Conservation (phyloP, 441 rosid species). For the Adansonia gregorii region DNA sequence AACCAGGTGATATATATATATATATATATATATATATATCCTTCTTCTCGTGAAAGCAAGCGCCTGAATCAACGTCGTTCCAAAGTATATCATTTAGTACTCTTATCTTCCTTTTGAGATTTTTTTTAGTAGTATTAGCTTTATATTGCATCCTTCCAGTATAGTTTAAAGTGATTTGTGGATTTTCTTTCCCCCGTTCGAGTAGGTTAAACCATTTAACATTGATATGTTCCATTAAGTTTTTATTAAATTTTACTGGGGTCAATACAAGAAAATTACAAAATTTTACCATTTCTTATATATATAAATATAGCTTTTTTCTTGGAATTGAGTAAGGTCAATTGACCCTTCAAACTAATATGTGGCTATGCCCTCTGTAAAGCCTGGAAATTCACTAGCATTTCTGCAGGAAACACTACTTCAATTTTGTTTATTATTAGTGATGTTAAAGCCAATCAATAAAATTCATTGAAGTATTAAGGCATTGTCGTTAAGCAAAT, state of each 20-base stretch:
- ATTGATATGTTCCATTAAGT: background rate
- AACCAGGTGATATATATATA: background rate
- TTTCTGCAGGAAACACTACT: background rate
- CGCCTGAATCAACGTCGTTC: slow-evolving; percentile 12
- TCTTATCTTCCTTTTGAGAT: slow-evolving; percentile 12
- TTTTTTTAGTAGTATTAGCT: background rate
- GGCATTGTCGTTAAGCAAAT: background rate
- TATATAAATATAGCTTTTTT: background rate
- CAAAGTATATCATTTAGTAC: background rate
- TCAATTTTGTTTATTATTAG: background rate
- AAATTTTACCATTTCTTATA: background rate
- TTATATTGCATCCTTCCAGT: background rate
- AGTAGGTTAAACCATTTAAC: slow-evolving; percentile 11
- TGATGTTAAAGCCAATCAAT: background rate
- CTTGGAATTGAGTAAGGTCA: background rate
- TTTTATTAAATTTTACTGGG: background rate
- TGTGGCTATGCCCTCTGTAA: background rate
- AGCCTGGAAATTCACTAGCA: background rate
- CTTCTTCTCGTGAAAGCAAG: background rate
- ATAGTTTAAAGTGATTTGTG: background rate
- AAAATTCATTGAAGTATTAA: background rate
- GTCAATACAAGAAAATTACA: too few relatives aligned
- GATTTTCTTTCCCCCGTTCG: background rate
- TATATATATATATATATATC: background rate
- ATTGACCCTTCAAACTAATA: too few relatives aligned